phyloP scores from a whole-genome alignment of 129 eudicot genomes.

The Ambrosia trifida region DNA sequence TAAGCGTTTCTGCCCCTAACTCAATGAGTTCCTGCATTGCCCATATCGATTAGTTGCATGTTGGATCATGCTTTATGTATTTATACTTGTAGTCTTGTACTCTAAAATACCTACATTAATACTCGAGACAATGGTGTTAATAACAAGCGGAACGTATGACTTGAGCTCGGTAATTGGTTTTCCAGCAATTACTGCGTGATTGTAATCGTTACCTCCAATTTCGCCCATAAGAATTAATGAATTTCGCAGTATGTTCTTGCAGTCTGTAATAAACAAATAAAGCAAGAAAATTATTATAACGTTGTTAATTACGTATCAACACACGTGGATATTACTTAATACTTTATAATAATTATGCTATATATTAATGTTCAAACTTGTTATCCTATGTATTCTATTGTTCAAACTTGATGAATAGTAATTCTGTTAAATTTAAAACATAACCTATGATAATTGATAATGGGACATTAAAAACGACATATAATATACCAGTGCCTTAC shows the following conservation, averaged over 20 bases:
- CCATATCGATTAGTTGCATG: neutral
- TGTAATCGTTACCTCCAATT: conserved; percentile 86
- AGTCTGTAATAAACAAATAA: conserved; percentile 33
- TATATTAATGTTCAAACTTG: too few species aligned
- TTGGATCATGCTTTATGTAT: neutral
- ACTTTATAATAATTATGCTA: neutral
- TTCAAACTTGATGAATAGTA: too few species aligned
- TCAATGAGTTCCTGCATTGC: conserved; percentile 50
- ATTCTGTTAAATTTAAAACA: neutral
- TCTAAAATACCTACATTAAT: conserved; percentile 39
- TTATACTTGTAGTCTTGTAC: neutral
- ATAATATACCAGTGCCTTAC: neutral
- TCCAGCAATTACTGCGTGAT: conserved; percentile 50
- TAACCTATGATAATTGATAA: neutral
- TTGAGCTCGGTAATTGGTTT: conserved; percentile 26
- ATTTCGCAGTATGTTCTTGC: conserved; percentile 33
- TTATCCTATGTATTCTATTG: too few species aligned
- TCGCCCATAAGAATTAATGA: conserved; percentile 72
- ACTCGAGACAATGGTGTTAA: conserved; percentile 44
- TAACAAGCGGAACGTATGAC: conserved; percentile 43
- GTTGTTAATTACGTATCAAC: neutral
- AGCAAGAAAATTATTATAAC: neutral
- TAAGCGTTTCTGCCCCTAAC: conserved; percentile 50
- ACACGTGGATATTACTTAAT: neutral
- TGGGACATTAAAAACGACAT: neutral